A percentile compares a stretch with the other conserved stretches of the same genome.
Conservation (phyloP, 1,284 basidiomycete species). For the Polyporus tsugae region DNA sequence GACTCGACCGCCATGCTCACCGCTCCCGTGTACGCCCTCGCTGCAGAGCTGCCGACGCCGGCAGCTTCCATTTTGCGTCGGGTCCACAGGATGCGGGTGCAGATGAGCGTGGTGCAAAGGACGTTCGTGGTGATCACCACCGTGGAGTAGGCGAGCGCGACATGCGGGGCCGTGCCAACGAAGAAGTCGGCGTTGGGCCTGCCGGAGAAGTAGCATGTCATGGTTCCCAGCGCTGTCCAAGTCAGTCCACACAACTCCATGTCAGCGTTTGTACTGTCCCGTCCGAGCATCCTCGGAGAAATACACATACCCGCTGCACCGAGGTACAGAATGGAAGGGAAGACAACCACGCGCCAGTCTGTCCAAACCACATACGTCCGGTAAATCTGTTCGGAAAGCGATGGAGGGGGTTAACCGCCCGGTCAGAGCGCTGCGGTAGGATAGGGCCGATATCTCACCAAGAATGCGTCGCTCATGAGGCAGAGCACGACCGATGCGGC, state of each 20-base stretch:
- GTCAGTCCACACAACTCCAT: neutral
- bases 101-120: constrained; percentile 22
- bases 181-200: neutral
- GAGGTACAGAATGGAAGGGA: constrained; percentile 25
- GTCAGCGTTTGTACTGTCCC: neutral
- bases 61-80: constrained; percentile 14
- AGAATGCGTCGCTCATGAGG: constrained; percentile 22
- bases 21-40: constrained; percentile 20
- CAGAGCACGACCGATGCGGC: constrained; percentile 13
- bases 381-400: constrained; percentile 23
- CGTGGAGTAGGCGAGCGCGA: constrained; percentile 21
- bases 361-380: constrained; percentile 26
- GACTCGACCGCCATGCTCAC: constrained; percentile 24
- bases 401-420: neutral
- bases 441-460: constrained; percentile 14
- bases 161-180: neutral
- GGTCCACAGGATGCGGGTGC: constrained; percentile 20
- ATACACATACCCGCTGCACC: constrained; percentile 3
- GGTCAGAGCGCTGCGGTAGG: neutral
- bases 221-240: constrained; percentile 19
- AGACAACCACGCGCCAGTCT: constrained; percentile 14
- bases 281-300: neutral
- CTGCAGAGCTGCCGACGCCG: constrained; percentile 13
- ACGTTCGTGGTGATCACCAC: constrained; percentile 24
- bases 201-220: constrained; percentile 22